Percentiles rank a stretch among this genome's conserved stretches.
phyloP scores from a whole-genome alignment of 768 basidiomycete genomes.

The Psilocybe azurescens region DNA sequence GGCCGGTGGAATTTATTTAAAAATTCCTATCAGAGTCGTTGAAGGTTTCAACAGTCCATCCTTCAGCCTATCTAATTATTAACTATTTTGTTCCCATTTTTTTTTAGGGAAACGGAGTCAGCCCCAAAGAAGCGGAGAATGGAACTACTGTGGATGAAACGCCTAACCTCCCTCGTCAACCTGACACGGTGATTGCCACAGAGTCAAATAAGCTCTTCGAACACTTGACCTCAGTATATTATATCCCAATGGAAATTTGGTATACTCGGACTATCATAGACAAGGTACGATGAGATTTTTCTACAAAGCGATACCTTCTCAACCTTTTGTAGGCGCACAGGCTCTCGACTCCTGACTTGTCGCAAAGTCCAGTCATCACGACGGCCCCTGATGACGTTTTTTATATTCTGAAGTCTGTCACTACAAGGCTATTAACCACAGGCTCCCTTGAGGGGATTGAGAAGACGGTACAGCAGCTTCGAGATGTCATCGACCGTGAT shows the following conservation, averaged over 20 bases:
- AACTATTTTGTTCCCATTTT: no score
- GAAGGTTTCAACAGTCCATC: slow-evolving; percentile 48
- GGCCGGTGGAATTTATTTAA: slow-evolving; percentile 92
- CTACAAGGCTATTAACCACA: slow-evolving; percentile 78
- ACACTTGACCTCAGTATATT: slow-evolving; percentile 72
- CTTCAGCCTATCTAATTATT: background rate
- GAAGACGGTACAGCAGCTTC: slow-evolving; percentile 63
- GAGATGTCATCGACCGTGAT: slow-evolving; percentile 81
- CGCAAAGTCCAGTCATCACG: slow-evolving; percentile 65
- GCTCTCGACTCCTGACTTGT: slow-evolving; percentile 75
- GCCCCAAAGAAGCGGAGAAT: slow-evolving; percentile 8
- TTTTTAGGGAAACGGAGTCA: slow-evolving; percentile 16
- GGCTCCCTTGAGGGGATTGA: slow-evolving; percentile 68
- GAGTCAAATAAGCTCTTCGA: slow-evolving; percentile 66
- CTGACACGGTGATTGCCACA: slow-evolving; percentile 48
- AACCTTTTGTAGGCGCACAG: slow-evolving; percentile 73
- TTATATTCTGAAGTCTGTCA: slow-evolving; percentile 89
- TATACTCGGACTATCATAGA: slow-evolving; percentile 86
- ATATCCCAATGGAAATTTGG: slow-evolving; percentile 91
- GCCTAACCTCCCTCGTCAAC: slow-evolving; percentile 6
- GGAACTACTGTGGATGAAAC: slow-evolving; percentile 7
- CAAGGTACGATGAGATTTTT: slow-evolving; percentile 56
- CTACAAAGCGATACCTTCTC: background rate
- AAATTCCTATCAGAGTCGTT: slow-evolving; percentile 81
- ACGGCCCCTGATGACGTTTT: slow-evolving; percentile 94